These are phyloP conservation scores for Alternaria arbusti DNA, from an alignment of 2,329 filamentous ascomycete genomes.

Conservation along the genomic window DNA sequence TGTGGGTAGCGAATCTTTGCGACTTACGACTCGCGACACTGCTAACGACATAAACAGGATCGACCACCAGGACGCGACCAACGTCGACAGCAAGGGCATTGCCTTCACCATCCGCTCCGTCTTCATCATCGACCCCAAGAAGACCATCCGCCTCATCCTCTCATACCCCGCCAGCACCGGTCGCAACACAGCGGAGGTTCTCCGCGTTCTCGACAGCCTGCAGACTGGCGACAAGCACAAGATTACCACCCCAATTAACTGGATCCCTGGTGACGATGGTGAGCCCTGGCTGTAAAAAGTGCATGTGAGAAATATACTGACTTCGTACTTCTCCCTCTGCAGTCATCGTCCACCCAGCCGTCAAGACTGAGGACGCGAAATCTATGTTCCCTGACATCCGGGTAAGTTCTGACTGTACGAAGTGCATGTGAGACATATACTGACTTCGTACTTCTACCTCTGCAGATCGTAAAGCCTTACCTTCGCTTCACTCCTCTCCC, in stretches of 20 bases:
- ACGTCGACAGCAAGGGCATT: conserved; percentile 62
- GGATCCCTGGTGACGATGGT: too few species aligned
- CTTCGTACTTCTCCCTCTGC: neutral
- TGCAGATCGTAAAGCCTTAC: conserved; percentile 59
- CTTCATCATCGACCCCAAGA: conserved; percentile 70
- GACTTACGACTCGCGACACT: conserved; percentile 7
- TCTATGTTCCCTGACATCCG: conserved; percentile 65
- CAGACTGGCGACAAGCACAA: conserved; percentile 66
- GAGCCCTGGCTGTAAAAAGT: too few species aligned
- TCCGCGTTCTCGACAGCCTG: conserved; percentile 59
- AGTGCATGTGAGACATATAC: too few species aligned
- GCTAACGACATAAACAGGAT: conserved; percentile 46
- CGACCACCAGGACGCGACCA: conserved; percentile 63
- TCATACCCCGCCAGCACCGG: conserved; percentile 69
- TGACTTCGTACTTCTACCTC: too few species aligned
- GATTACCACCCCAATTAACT: conserved; percentile 63
- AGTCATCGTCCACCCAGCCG: conserved; percentile 64
- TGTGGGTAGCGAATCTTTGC: conserved; percentile 44
- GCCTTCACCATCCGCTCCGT: conserved; percentile 70
- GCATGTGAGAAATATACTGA: neutral
- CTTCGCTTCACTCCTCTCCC: conserved; percentile 65
- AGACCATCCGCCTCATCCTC: conserved; percentile 68
- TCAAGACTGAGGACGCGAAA: conserved; percentile 65
- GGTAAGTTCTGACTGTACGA: too few species aligned
- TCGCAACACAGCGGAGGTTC: conserved; percentile 60